Percentiles rank a stretch among this genome's conserved stretches.
phyloP scores from a whole-genome alignment of 768 basidiomycete genomes.

The Termitomyces sp. region DNA sequence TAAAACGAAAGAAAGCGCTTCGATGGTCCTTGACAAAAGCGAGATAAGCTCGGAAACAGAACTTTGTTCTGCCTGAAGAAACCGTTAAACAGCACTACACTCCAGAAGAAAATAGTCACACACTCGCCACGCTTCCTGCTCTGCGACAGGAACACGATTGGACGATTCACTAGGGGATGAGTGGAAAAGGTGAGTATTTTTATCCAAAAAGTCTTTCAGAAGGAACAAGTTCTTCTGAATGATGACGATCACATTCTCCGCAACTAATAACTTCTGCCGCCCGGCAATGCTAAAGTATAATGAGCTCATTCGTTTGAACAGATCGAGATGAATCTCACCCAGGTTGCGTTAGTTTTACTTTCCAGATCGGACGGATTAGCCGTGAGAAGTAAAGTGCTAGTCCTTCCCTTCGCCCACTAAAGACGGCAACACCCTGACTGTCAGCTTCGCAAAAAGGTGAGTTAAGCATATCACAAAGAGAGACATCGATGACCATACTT shows the following conservation, averaged over 20 bases:
- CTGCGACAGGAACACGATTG: conserved; percentile 51
- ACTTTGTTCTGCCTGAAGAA: conserved; percentile 64
- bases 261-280: conserved; percentile 53
- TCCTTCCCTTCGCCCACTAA: conserved; percentile 86
- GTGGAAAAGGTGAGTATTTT: conserved; percentile 83
- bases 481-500: conserved; percentile 32
- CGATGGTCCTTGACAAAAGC: conserved; percentile 80
- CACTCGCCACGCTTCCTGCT: conserved; percentile 90
- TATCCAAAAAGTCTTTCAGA: conserved; percentile 69
- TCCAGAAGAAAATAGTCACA: conserved; percentile 7
- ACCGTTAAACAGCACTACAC: conserved; percentile 3
- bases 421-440: conserved; percentile 67
- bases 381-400: conserved; percentile 84
- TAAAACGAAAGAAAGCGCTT: conserved; percentile 90
- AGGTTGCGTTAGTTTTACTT: conserved; percentile 61
- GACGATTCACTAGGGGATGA: conserved; percentile 68
- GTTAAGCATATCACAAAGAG: not conserved
- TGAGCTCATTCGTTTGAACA: not conserved
- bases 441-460: conserved; percentile 37
- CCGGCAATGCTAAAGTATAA: conserved; percentile 29
- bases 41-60: conserved; percentile 75
- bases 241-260: conserved; percentile 57
- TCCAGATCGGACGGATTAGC: conserved; percentile 85
- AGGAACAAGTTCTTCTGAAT: conserved; percentile 77
- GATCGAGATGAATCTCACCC: conserved; percentile 35